A percentile compares a stretch with the other conserved stretches of the same genome.
phyloP scores from a whole-genome alignment of 208 protist species.

The Herpetomonas tarakana region DNA sequence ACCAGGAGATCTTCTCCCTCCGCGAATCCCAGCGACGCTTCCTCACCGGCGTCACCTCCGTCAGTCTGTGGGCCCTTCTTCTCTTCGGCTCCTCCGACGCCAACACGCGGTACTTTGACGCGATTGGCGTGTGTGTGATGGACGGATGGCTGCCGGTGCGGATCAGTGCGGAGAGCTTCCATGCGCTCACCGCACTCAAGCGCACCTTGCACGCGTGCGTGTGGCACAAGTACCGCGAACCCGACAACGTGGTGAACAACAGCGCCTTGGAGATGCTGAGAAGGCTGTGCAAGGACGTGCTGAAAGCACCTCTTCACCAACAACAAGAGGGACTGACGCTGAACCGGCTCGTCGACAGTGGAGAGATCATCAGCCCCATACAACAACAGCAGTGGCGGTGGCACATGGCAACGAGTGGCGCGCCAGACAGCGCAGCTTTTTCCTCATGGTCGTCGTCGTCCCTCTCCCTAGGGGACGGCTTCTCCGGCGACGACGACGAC shows the following conservation, averaged over 20 bases:
- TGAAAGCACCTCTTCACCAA: conserved; percentile 42
- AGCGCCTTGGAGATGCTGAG: conserved; percentile 40
- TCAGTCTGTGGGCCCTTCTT: conserved; percentile 80
- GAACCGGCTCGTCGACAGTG: conserved; percentile 11
- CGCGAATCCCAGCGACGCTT: conserved; percentile 52
- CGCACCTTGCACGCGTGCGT: conserved; percentile 45
- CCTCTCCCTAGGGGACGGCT: too few relatives aligned
- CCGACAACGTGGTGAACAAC: conserved; percentile 57
- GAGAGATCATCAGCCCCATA: conserved; percentile 9
- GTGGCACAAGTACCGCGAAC: conserved; percentile 56
- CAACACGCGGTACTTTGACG: conserved; percentile 38
- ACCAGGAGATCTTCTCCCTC: conserved; percentile 67
- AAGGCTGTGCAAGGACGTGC: conserved; percentile 42
- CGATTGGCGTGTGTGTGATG: conserved; percentile 59
- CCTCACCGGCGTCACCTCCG: conserved; percentile 65
- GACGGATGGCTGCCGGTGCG: conserved; percentile 72
- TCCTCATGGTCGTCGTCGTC: too few relatives aligned
- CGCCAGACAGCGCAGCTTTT: too few relatives aligned
- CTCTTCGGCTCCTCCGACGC: conserved; percentile 76
- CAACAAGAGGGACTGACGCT: neutral
- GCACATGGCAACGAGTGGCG: neutral
- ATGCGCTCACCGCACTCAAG: conserved; percentile 36
- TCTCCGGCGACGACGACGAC: too few relatives aligned
- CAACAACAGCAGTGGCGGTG: neutral
- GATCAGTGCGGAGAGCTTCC: conserved; percentile 39